These are phyloP conservation scores for Apophysomyces variabilis DNA, from an alignment of 371 early-diverging fungal species.

Conservation along the genomic window DNA sequence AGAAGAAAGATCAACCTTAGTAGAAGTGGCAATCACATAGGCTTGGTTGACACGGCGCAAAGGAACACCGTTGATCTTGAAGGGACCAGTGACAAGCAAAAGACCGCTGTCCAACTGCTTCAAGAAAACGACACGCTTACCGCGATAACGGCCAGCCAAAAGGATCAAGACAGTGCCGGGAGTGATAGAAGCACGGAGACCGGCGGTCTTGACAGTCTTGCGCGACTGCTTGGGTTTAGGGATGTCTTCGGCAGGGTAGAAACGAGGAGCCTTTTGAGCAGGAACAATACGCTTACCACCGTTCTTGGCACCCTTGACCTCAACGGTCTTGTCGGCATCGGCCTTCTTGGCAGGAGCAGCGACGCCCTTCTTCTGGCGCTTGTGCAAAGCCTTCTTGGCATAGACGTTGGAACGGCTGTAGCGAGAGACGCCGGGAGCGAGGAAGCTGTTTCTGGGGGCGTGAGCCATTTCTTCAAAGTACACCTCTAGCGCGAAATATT, in stretches of 20 bases:
- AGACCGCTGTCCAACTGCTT: constrained; percentile 96
- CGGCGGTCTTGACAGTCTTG: constrained; percentile 78
- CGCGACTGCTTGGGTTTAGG: constrained; percentile 78
- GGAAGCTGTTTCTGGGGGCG: constrained; percentile 77
- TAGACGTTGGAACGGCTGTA: constrained; percentile 81
- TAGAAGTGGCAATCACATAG: constrained; percentile 98
- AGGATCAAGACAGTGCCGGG: constrained; percentile 98
- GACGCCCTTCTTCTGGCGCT: constrained; percentile 70
- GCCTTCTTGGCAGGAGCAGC: constrained; percentile 57
- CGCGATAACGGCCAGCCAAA: constrained; percentile 96
- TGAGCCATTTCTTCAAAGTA: constrained; percentile 51
- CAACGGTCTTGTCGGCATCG: constrained; percentile 70
- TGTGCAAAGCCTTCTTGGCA: constrained; percentile 86
- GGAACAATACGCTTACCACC: constrained; percentile 78
- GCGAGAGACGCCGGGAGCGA: constrained; percentile 85
- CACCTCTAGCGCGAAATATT: constrained; percentile 7
- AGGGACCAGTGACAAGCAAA: constrained; percentile 96
- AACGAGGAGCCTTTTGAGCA: constrained; percentile 75
- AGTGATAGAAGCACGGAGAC: constrained; percentile 89
- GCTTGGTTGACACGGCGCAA: constrained; percentile 98
- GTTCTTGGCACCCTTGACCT: constrained; percentile 86
- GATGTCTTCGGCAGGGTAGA: constrained; percentile 90
- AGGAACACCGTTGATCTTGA: constrained; percentile 98
- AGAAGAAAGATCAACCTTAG: constrained; percentile 88
- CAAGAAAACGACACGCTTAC: constrained; percentile 98